Conservation (phyloP, 2,329 filamentous ascomycete genomes). For the Knufia petricola region DNA sequence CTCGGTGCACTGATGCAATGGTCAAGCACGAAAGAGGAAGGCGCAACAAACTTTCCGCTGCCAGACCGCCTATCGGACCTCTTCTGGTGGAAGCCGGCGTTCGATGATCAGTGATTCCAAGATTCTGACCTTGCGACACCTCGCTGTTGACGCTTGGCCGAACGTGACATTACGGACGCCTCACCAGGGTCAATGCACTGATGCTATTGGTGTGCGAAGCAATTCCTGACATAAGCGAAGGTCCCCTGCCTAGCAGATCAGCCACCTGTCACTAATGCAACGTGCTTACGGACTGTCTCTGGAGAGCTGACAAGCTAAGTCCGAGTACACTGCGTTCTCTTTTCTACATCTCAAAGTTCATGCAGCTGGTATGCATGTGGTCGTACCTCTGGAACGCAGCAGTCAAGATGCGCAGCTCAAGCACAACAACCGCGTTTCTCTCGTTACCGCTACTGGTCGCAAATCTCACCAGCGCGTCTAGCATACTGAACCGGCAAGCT, state of each 20-base stretch:
- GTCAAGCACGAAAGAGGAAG: background rate
- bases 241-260: background rate
- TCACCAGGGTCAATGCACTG: background rate
- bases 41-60: too few species aligned
- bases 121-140: too few species aligned
- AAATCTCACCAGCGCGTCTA: slow-evolving; percentile 6
- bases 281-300: background rate
- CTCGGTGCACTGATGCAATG: background rate
- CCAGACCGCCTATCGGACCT: too few species aligned
- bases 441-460: slow-evolving; percentile 3
- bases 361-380: background rate
- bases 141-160: background rate
- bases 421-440: slow-evolving; percentile 1
- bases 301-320: too few species aligned
- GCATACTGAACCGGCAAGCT: background rate
- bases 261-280: background rate
- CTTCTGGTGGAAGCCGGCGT: too few species aligned
- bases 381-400: background rate
- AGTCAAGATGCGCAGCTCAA: slow-evolving; percentile 1
- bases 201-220: background rate
- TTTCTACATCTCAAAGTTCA: too few species aligned
- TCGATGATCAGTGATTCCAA: too few species aligned
- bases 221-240: background rate
- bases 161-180: background rate
- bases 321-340: background rate